Conservation (phyloP, 2,329 filamentous ascomycete species). For the Cladophialophora carrionii region DNA sequence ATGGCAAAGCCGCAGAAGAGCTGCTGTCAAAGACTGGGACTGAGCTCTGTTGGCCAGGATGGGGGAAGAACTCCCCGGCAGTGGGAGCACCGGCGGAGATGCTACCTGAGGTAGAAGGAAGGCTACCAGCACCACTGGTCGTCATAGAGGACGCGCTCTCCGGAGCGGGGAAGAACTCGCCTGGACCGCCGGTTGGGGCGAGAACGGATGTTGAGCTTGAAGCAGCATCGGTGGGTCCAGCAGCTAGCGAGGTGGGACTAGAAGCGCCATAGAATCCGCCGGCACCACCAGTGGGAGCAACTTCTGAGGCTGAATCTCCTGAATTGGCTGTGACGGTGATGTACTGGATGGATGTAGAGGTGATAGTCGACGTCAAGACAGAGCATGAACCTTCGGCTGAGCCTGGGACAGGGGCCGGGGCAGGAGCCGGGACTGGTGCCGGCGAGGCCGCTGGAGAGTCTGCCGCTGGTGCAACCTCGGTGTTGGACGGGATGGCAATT, state of each 20-base stretch:
- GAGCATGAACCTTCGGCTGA: constrained; percentile 24
- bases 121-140: not conserved
- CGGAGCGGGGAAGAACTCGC: constrained; percentile 6
- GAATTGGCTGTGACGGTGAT: constrained; percentile 39
- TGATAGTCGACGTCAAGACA: constrained; percentile 35
- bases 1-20: constrained; percentile 11
- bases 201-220: not conserved
- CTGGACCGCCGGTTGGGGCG: constrained; percentile 2
- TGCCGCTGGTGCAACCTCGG: constrained; percentile 12
- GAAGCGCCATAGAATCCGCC: constrained; percentile 8
- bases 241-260: constrained; percentile 6
- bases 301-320: constrained; percentile 13
- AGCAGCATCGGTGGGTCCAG: not conserved
- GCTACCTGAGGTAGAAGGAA: constrained; percentile 17
- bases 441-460: not conserved
- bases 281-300: constrained; percentile 7
- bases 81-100: constrained; percentile 19
- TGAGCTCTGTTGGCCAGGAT: constrained; percentile 14
- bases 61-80: constrained; percentile 30
- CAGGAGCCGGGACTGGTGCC: not conserved
- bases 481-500: not conserved
- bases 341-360: constrained; percentile 37
- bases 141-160: constrained; percentile 9
- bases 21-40: not conserved
- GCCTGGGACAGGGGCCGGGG: not conserved